Conservation (phyloP, 2,329 filamentous ascomycete genomes). For the Hymenoscyphus fructigenus region DNA sequence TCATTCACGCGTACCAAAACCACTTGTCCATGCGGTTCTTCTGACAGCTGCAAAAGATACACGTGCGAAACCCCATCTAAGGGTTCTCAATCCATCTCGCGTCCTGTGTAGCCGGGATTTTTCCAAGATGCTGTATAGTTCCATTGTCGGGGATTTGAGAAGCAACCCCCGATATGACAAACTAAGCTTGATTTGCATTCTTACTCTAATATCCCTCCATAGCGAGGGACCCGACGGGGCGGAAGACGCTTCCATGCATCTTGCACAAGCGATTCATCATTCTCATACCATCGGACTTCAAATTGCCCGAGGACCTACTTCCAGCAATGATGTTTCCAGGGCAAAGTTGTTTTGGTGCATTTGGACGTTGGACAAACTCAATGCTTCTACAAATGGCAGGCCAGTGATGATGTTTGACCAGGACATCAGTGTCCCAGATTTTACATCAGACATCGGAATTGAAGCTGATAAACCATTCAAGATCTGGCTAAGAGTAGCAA, state of each 20-base stretch:
- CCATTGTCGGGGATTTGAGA: not conserved
- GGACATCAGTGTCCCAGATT: slow-evolving; percentile 6
- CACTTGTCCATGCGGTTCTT: slow-evolving; percentile 5
- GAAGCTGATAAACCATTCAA: slow-evolving; percentile 1
- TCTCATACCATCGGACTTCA: slow-evolving; percentile 12
- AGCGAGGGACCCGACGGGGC: slow-evolving; percentile 10
- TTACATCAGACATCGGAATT: not conserved
- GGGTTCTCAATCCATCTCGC: not conserved
- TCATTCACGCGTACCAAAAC: slow-evolving; percentile 1
- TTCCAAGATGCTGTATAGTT: slow-evolving; percentile 7
- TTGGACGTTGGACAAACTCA: slow-evolving; percentile 10
- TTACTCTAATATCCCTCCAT: slow-evolving; percentile 11
- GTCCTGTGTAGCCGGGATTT: not conserved
- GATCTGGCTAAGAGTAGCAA: slow-evolving; percentile 6
- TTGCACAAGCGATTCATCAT: slow-evolving; percentile 12
- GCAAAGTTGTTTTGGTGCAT: slow-evolving; percentile 11
- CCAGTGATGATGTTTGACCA: slow-evolving; percentile 9
- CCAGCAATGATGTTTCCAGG: not conserved
- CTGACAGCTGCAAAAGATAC: slow-evolving; percentile 2
- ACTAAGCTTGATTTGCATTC: slow-evolving; percentile 5
- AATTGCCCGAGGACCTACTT: not conserved
- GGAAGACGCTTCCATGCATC: slow-evolving; percentile 10
- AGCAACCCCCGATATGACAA: not conserved
- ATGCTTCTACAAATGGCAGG: slow-evolving; percentile 11
- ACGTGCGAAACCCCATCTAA: not conserved